These are phyloP conservation scores for Phyllosticta citriasiana DNA, from an alignment of 2,329 filamentous ascomycete genomes.

Conservation along the genomic window DNA sequence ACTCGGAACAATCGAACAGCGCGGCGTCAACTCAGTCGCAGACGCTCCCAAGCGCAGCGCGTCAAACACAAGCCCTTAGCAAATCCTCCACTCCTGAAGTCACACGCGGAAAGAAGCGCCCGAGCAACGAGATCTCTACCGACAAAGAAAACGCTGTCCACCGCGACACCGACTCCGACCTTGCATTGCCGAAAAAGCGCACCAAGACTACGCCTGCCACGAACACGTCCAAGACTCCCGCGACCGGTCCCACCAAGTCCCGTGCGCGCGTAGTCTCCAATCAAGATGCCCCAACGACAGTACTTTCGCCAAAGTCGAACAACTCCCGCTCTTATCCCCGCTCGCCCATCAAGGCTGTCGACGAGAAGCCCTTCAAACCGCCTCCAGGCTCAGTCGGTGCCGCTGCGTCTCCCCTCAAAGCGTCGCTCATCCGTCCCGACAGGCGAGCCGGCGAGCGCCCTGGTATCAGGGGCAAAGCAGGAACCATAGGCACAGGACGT, in stretches of 20 bases:
- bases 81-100: not conserved
- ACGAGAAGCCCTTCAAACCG: conserved; percentile 41
- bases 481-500: conserved; percentile 53
- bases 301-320: conserved; percentile 73
- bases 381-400: conserved; percentile 27
- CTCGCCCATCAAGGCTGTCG: conserved; percentile 38
- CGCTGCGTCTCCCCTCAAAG: conserved; percentile 32
- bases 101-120: conserved; percentile 5
- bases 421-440: conserved; percentile 21
- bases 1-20: conserved; percentile 23
- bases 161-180: conserved; percentile 57
- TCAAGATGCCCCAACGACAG: conserved; percentile 39
- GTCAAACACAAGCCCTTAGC: not conserved
- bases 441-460: conserved; percentile 15
- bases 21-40: conserved; percentile 8
- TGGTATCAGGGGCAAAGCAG: conserved; percentile 41
- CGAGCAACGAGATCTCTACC: conserved; percentile 4
- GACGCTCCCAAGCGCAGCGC: not conserved
- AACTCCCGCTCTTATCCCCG: conserved; percentile 62
- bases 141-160: conserved; percentile 43
- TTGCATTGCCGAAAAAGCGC: conserved; percentile 63
- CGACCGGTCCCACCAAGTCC: conserved; percentile 13
- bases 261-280: conserved; percentile 22
- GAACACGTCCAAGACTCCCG: conserved; percentile 17
- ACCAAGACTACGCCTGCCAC: conserved; percentile 23